These are phyloP conservation scores for Trypanosoma vivax DNA, from an alignment of 208 protist species.

Conservation along the genomic window DNA sequence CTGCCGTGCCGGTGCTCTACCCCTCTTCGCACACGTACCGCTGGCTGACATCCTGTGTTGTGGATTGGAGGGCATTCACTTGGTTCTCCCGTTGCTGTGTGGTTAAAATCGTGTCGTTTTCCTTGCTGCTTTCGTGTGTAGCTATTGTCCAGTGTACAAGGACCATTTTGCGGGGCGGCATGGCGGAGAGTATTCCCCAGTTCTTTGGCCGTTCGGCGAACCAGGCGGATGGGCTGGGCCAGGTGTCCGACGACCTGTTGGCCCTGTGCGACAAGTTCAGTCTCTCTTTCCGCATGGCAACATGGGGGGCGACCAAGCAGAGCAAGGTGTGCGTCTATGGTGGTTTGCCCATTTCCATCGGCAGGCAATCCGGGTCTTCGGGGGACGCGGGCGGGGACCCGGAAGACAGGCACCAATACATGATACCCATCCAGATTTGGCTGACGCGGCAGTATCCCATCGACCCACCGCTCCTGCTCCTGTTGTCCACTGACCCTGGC, in stretches of 20 bases:
- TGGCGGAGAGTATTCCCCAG: not conserved
- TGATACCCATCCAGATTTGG: constrained; percentile 62
- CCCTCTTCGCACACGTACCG: too few species aligned
- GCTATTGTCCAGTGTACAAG: too few species aligned
- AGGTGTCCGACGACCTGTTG: constrained; percentile 23
- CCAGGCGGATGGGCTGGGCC: not conserved
- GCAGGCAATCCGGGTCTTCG: not conserved
- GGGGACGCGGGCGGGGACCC: not conserved
- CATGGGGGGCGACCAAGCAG: constrained; percentile 46
- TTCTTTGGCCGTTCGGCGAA: not conserved
- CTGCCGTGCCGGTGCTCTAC: too few species aligned
- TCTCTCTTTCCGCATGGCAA: constrained; percentile 27
- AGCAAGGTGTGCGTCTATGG: constrained; percentile 59
- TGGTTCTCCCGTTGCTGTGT: too few species aligned
- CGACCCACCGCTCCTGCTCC: constrained; percentile 46
- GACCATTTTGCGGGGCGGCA: too few species aligned
- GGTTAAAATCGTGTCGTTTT: too few species aligned
- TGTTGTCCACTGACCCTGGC: constrained; percentile 17
- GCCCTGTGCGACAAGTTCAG: constrained; percentile 16
- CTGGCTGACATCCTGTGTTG: too few species aligned
- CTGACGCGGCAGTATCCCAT: constrained; percentile 42
- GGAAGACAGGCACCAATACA: constrained; percentile 1
- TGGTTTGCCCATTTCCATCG: constrained; percentile 29
- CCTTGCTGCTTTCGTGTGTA: too few species aligned
- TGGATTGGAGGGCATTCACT: too few species aligned